Evolutionary conservation across 768 basidiomycete species (phyloP), one percentile per base, ranked within the genome.

Genomic region (Hortiboletus flavorubellus): DNA sequence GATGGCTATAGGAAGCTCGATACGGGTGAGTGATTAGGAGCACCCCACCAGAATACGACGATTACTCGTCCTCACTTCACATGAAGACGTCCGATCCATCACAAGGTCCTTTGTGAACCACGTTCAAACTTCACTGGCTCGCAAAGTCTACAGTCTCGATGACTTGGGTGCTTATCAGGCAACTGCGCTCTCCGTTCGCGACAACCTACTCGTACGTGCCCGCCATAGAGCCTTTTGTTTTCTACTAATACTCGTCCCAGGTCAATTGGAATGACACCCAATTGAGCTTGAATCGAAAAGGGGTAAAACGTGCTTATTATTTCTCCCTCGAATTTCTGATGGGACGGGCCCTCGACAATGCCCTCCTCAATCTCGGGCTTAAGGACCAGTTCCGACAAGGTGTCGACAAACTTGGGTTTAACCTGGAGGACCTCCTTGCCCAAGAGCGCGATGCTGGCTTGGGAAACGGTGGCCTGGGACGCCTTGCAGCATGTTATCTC

Each of bases 401-500:
- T 10, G 72, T 91, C 49, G 66, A 83, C 26, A 76, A 83, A 56
- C 89, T 99, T 58, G 96, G 97, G 2, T 99, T 98, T 76, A 84
- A 77, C 67, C 80, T 95, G 58, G 93, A 94, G 70, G 93, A 95
- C 64, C 73, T 95, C 43, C 76, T 97, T 49, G 89, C 87, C 44
- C 78, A 87, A 65, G 96, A 98, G 70, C 86, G 95, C 46, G 97
- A 99, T 66, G 94, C 96, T 2, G 96, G 84, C 8, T 80, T 98
- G 11, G 97, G 96, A 6, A 97, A 98, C 69, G 95, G 95, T 60
- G 96, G 96, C 54, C 81, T 98, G 9, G 96, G 97, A 0, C 90
- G 96, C 31, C 83, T 99, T 43, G 97, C 97, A 1, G 96, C 97
- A 1, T 99, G 97, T 75, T 99, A 98, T 69, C 84, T 97, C 49